Conservation (phyloP, 345 rosid species). For the Eucalyptus sp. region DNA sequence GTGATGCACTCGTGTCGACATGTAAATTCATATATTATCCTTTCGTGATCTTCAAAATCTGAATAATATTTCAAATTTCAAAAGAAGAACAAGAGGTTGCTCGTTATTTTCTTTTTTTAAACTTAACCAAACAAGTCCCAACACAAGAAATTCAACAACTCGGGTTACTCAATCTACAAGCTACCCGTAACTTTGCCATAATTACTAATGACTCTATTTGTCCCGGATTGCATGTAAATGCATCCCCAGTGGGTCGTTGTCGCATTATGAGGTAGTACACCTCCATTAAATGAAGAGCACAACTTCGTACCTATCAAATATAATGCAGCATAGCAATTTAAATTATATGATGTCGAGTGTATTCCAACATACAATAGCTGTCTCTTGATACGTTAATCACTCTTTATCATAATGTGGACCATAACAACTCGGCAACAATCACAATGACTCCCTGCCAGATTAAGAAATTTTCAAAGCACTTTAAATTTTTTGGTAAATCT, state of each 20-base stretch:
- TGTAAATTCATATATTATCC: no score
- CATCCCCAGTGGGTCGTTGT: background rate
- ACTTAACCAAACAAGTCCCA: background rate
- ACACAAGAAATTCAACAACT: accelerated
- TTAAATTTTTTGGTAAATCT: background rate
- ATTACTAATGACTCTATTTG: accelerated
- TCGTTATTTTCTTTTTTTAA: background rate
- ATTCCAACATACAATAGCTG: background rate
- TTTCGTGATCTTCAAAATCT: accelerated
- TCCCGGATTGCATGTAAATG: background rate
- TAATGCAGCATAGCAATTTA: background rate
- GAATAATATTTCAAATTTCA: background rate
- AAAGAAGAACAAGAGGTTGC: background rate
- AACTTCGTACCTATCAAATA: accelerated
- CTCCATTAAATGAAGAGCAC: background rate
- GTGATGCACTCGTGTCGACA: background rate
- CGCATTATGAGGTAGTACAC: accelerated
- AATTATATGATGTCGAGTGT: background rate
- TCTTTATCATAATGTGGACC: background rate
- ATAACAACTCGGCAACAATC: background rate
- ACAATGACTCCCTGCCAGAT: accelerated
- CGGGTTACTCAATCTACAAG: accelerated
- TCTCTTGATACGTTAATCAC: background rate
- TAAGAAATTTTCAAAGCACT: background rate
- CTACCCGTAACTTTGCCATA: accelerated